Evolutionary conservation across 768 basidiomycete genomes (phyloP).

Genomic region (Scleroderma bovista): DNA sequence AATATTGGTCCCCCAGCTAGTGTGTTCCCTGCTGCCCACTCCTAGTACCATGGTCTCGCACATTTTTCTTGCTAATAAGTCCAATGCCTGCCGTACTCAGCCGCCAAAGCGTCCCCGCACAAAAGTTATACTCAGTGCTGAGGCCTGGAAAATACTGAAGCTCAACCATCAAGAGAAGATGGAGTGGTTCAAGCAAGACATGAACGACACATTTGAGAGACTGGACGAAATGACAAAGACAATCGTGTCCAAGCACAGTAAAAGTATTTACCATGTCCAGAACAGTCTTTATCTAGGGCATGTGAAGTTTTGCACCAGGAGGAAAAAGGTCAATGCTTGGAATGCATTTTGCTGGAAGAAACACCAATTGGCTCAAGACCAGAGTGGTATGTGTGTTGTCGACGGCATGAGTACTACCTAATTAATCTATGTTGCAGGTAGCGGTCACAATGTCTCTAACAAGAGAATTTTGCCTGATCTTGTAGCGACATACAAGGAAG

Average conservation of each 20-base stretch:
- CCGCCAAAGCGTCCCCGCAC: no score
- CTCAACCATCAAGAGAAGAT: not conserved
- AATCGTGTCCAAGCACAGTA: not conserved
- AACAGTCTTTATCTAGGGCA: constrained; percentile 4
- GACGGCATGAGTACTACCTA: no score
- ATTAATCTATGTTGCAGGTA: no score
- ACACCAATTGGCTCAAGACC: not conserved
- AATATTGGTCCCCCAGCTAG: no score
- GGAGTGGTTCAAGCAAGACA: not conserved
- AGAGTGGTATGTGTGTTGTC: not conserved
- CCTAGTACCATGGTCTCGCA: no score
- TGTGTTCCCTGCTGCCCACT: no score
- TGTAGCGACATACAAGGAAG: not conserved
- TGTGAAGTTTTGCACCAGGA: not conserved
- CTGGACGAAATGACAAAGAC: not conserved
- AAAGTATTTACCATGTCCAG: constrained; percentile 3
- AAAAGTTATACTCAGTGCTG: not conserved
- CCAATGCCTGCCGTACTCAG: no score
- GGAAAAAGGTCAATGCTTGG: constrained; percentile 2
- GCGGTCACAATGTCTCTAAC: not conserved
- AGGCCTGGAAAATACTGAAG: not conserved
- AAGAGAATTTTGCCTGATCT: not conserved
- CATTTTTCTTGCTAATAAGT: no score
- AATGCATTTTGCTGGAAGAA: constrained; percentile 8
- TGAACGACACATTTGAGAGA: constrained; percentile 1